Percentiles rank a stretch among this genome's conserved stretches.
These are phyloP conservation scores for Volvox carteri DNA, from an alignment of 163 green algal genomes.

Conservation along the genomic window DNA sequence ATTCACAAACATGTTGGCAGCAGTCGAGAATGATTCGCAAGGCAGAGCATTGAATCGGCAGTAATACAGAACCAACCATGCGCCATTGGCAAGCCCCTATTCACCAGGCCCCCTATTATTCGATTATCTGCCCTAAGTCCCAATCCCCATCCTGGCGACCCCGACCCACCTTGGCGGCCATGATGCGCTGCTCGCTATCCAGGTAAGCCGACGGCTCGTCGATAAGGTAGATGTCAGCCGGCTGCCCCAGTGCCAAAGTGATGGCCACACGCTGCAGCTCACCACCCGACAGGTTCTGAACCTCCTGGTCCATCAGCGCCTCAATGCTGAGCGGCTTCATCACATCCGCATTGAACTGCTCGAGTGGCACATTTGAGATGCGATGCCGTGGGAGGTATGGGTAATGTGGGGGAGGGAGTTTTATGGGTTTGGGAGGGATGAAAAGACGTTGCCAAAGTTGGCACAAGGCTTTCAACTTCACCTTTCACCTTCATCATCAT, in stretches of 20 bases:
- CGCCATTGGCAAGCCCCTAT: too few relatives aligned
- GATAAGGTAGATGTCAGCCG: conserved; percentile 99
- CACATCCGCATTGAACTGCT: conserved; percentile 92
- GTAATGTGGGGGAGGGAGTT: background rate
- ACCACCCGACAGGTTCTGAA: conserved; percentile 93
- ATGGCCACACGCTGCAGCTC: conserved; percentile 97
- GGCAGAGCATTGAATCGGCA: too few relatives aligned
- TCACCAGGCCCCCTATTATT: too few relatives aligned
- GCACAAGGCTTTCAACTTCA: too few relatives aligned
- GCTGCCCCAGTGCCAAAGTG: conserved; percentile 93
- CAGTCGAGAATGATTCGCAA: too few relatives aligned
- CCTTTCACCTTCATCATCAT: too few relatives aligned
- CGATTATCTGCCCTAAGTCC: too few relatives aligned
- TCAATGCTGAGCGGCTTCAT: conserved; percentile 95
- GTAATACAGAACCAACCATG: too few relatives aligned
- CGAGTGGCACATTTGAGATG: too few relatives aligned
- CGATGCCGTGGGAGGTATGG: background rate
- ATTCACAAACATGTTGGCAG: too few relatives aligned
- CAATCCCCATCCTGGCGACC: too few relatives aligned
- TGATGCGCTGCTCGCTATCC: conserved; percentile 98
- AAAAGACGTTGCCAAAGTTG: too few relatives aligned
- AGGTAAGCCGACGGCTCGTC: conserved; percentile 98
- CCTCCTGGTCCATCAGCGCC: conserved; percentile 93
- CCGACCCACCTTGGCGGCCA: conserved; percentile 94
- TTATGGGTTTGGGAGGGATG: background rate